Evolutionary conservation across 2,329 filamentous ascomycete genomes (phyloP).

Genomic region (Fusarium drepaniforme): DNA sequence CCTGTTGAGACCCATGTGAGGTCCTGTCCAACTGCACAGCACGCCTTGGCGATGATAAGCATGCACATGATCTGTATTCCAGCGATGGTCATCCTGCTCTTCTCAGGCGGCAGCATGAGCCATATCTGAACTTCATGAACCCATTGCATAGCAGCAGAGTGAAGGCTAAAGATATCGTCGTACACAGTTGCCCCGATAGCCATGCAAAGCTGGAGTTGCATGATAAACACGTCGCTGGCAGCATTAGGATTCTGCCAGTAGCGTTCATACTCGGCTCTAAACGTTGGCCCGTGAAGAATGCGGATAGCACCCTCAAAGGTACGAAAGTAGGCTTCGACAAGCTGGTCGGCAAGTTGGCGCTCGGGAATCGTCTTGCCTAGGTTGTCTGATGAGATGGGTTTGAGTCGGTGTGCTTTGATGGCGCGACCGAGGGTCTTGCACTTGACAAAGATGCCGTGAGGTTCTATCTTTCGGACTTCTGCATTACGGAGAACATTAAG

Average conservation of each 20-base stretch:
- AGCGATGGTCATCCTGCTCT: slow-evolving; percentile 61
- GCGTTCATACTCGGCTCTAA: slow-evolving; percentile 64
- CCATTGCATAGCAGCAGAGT: slow-evolving; percentile 60
- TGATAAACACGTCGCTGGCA: slow-evolving; percentile 58
- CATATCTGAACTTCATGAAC: slow-evolving; percentile 65
- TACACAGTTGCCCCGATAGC: slow-evolving; percentile 63
- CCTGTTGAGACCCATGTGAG: slow-evolving; percentile 66
- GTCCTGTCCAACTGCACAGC: slow-evolving; percentile 61
- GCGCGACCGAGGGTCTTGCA: slow-evolving; percentile 57
- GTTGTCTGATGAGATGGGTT: slow-evolving; percentile 50
- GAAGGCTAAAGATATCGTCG: slow-evolving; percentile 58
- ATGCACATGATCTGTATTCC: slow-evolving; percentile 66
- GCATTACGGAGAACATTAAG: slow-evolving; percentile 42
- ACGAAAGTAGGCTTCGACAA: slow-evolving; percentile 66
- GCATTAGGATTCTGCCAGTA: slow-evolving; percentile 60
- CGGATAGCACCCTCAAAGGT: slow-evolving; percentile 69
- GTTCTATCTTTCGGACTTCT: slow-evolving; percentile 45
- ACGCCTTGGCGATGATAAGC: slow-evolving; percentile 61
- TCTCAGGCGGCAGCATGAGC: slow-evolving; percentile 61
- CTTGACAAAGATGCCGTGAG: slow-evolving; percentile 49
- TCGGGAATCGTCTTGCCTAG: slow-evolving; percentile 55
- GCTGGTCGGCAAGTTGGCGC: slow-evolving; percentile 58
- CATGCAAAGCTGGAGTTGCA: slow-evolving; percentile 67
- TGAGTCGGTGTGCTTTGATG: slow-evolving; percentile 56
- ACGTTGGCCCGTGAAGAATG: slow-evolving; percentile 69